Base-by-base conservation (phyloP, 495 filamentous ascomycete species). In the Podospora pseudopauciseta region DNA sequence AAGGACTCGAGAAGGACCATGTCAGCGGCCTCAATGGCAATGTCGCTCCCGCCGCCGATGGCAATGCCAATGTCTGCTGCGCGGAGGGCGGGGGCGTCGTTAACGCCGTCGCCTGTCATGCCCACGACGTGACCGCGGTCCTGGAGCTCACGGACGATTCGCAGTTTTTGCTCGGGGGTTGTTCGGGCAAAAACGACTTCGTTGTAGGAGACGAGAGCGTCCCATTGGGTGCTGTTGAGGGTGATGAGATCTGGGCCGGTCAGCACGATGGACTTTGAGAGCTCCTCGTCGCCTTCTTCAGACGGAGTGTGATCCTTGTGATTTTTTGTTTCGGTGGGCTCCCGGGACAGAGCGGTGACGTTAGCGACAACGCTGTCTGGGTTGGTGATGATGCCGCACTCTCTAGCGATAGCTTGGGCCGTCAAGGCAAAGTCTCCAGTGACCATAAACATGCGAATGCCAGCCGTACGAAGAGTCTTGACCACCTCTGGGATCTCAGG, bases 41-140 rank as follows among this genome's bases (percentile, higher is more conserved):
- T 87, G 70, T 95, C 92, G 4, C 90, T 92, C 0, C 92, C 92
- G 63, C 87, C 84, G 28, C 90, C 90, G 80, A 93, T 90, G 1
- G 90, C 90, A 67, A 94, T 93, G 44, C 91, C 91, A 11, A 93
- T 88, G 74, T 94, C 91, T 1, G 91, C 89, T 30, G 86, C 83
- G 59, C 90, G 89, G 23, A 94, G 81, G 9, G 89, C 89, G 0
- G 91, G 91, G 2, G 90, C 89, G 70, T 94, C 91, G 69, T 94
- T 94, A 56, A 93, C 91, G n/a, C 91, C 90, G 71, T 94, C 91
- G 23, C 91, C 85, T 6, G 84, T 87, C 81, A 88, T 86, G 16
- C 77, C 83, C 18, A 79, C 90, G 78, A 70, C 79, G 85, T 67
- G 90, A 5, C 82, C 80, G 16, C 86, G 78, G 2, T 78, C 72